phyloP scores from a whole-genome alignment of 768 basidiomycete species.

The Rhodotorula paludigena region DNA sequence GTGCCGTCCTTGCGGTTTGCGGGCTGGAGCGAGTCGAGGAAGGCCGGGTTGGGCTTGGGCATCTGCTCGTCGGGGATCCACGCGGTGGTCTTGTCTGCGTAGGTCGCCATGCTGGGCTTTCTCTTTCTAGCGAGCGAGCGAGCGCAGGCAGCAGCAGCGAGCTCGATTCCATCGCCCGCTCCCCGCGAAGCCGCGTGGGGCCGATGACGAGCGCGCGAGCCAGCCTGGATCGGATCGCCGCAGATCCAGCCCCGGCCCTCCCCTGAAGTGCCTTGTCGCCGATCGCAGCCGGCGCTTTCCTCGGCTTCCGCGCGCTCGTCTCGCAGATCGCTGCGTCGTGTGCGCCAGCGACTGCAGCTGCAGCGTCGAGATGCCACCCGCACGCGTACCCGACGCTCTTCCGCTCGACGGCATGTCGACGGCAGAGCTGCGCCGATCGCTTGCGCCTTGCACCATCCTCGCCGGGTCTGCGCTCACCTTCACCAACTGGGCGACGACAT shows the following conservation, averaged over 20 bases:
- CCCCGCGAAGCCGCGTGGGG: too few species aligned
- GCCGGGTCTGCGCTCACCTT: slow-evolving; percentile 54
- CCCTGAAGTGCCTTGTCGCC: too few species aligned
- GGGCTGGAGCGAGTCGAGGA: background rate
- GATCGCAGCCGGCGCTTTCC: too few species aligned
- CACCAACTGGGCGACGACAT: slow-evolving; percentile 83
- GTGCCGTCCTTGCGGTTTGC: background rate
- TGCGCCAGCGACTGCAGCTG: too few species aligned
- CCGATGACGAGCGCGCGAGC: too few species aligned
- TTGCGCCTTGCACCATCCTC: slow-evolving; percentile 54
- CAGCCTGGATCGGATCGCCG: too few species aligned
- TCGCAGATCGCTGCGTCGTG: too few species aligned
- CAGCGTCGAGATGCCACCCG: background rate
- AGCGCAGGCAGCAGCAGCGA: too few species aligned
- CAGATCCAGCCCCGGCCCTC: too few species aligned
- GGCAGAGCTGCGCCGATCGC: slow-evolving; percentile 54
- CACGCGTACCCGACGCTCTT: slow-evolving; percentile 32
- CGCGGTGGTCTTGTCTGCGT: background rate
- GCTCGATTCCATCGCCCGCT: too few species aligned
- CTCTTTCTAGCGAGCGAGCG: too few species aligned
- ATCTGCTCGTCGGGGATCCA: background rate
- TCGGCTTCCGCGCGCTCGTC: too few species aligned
- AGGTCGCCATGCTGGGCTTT: background rate
- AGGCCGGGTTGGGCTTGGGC: slow-evolving; percentile 1
- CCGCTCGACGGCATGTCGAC: slow-evolving; percentile 51